Evolutionary conservation across 1,284 basidiomycete genomes (phyloP).

Genomic region (Ustilago esculenta): DNA sequence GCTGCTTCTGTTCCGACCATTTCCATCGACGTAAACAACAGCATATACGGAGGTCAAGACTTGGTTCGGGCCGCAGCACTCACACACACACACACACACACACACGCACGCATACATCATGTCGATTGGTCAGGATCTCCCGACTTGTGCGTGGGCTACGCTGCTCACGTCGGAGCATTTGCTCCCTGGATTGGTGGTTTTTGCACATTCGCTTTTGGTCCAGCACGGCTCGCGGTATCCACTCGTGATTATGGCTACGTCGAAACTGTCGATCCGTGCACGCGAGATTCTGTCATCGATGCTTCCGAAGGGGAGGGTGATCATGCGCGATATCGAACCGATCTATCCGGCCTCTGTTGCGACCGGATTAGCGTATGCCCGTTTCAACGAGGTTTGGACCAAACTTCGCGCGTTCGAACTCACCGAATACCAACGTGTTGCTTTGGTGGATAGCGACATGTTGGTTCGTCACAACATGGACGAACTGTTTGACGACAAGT

Average conservation of each 20-base stretch:
- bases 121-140: conserved; percentile 24
- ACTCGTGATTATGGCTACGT: conserved; percentile 55
- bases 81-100: too few species aligned
- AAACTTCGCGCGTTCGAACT: conserved; percentile 63
- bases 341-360: conserved; percentile 28
- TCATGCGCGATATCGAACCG: conserved; percentile 45
- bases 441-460: conserved; percentile 92
- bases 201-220: conserved; percentile 50
- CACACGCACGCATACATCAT: too few species aligned
- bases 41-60: too few species aligned
- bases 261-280: conserved; percentile 33
- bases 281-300: conserved; percentile 29
- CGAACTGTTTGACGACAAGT: conserved; percentile 76
- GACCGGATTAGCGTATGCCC: conserved; percentile 32
- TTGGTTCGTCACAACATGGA: conserved; percentile 87
- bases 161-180: conserved; percentile 57
- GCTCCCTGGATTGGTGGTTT: conserved; percentile 54
- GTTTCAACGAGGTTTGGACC: conserved; percentile 65
- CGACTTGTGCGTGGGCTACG: conserved; percentile 53
- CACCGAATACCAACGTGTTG: conserved; percentile 73
- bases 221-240: conserved; percentile 44
- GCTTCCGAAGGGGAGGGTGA: conserved; percentile 14
- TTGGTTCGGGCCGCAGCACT: too few species aligned
- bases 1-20: too few species aligned
- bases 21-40: too few species aligned